Base-by-base conservation (phyloP, 768 basidiomycete genomes). In the Boletus reticulatus region DNA sequence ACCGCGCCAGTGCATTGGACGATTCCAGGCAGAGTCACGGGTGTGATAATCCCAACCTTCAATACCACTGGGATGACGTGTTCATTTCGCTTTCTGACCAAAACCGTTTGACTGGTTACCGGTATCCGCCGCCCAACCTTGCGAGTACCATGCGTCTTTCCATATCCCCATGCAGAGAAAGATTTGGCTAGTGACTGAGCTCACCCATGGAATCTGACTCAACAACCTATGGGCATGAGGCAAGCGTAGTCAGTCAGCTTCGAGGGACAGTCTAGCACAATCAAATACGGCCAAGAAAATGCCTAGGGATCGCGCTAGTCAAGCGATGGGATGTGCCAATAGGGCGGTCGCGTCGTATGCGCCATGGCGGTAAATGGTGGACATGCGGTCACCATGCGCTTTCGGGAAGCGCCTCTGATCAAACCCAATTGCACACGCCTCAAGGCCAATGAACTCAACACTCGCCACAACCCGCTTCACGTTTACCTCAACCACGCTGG, bases 311-410 rank as follows among this genome's bases (percentile, higher is more conserved):
- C n/a, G 36, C 14, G 37, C 29, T 51, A 13, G 12, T 22, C 53
- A 67, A 62, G 65, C 58, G 63, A 62, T 32, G 27, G 32, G 52
- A 48, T 51, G 48, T 48, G 50, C 13, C 52, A 61, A 58, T 44
- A 32, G 43, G 55, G 53, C n/a, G 52, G 57, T 56, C 57, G 53
- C 48, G 49, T 43, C 43, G 56, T 49, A 52, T 48, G 53, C 66
- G 60, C 59, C 62, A 63, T 64, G 57, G 60, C 70, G 67, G 57
- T 63, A 69, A 71, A 66, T 54, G 63, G 62, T 49, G 53, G 65
- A 69, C 75, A 76, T 63, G 75, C 70, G 66, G 63, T 58, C 49
- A 43, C 59, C 75, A 75, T 64, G 75, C 62, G 65, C 62, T 61
- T 14, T 63, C 58, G 52, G 57, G 59, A 68, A 65, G 61, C 61